A percentile compares a stretch with the other conserved stretches of the same genome.
phyloP scores from a whole-genome alignment of 441 rosid genomes.

The Euphorbia schlechtendalii region DNA sequence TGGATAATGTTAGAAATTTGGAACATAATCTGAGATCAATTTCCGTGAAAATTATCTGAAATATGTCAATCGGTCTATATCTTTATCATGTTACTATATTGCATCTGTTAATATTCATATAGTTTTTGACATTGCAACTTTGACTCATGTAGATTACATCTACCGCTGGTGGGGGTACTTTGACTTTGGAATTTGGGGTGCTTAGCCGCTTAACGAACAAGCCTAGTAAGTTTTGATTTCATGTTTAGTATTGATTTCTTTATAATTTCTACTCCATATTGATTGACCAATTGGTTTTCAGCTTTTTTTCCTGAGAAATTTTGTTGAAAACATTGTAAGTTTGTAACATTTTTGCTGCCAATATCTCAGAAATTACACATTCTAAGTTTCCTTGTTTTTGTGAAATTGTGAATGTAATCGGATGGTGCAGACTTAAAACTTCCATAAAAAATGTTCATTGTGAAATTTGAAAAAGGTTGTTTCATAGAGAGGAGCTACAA shows the following conservation, averaged over 20 bases:
- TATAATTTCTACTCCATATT: constrained; percentile 7
- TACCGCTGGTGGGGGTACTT: constrained; percentile 98
- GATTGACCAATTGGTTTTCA: constrained; percentile 4
- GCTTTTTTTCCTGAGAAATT: too few relatives aligned
- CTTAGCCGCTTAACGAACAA: constrained; percentile 91
- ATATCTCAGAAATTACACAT: not conserved
- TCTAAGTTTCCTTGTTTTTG: not conserved
- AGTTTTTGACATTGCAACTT: constrained; percentile 17
- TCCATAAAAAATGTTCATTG: not conserved
- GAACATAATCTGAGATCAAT: not conserved
- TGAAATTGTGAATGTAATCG: too few relatives aligned
- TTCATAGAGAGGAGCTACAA: not conserved
- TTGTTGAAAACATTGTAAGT: too few relatives aligned
- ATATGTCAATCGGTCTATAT: not conserved
- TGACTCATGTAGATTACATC: constrained; percentile 72
- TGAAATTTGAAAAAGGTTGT: constrained; percentile 3
- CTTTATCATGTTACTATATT: constrained; percentile 4
- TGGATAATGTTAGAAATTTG: not conserved
- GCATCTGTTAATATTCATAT: constrained; percentile 8
- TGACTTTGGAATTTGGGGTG: constrained; percentile 92
- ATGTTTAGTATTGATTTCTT: constrained; percentile 9
- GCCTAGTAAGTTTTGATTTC: constrained; percentile 56
- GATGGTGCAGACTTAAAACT: not conserved
- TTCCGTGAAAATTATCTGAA: too few relatives aligned
- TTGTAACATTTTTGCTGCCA: not conserved